Evolutionary conservation across 306 rosid genomes (phyloP).

Genomic region (Hippophae rhamnoides): DNA sequence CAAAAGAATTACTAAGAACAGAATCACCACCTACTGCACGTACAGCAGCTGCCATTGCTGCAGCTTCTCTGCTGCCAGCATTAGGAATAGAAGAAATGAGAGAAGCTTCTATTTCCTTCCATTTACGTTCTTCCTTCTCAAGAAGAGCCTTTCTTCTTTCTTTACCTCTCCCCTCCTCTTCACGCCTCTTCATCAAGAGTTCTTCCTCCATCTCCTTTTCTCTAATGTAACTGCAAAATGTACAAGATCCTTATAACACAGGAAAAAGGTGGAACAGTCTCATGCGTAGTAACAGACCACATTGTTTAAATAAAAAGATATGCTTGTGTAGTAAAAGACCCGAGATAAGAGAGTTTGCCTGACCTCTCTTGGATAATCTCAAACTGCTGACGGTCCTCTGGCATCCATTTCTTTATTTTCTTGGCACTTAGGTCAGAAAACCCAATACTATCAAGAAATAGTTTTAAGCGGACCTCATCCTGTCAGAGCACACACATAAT

Average conservation of each 20-base stretch:
- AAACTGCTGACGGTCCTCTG: constrained; percentile 93
- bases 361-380: constrained; percentile 98
- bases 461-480: constrained; percentile 99
- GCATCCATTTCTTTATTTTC: constrained; percentile 99
- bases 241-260: constrained; percentile 16
- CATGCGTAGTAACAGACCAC: background rate
- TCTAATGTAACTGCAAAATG: constrained; percentile 73
- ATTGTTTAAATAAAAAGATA: no score
- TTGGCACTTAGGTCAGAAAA: constrained; percentile 92
- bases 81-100: constrained; percentile 90
- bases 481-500: constrained; percentile 20
- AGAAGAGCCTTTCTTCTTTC: constrained; percentile 96
- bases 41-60: constrained; percentile 97
- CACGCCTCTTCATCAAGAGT: constrained; percentile 91
- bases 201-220: constrained; percentile 99
- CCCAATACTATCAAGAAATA: constrained; percentile 98
- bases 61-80: constrained; percentile 97
- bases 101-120: constrained; percentile 99
- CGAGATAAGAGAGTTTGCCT: background rate
- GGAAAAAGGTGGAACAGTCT: background rate
- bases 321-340: background rate
- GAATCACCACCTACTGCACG: constrained; percentile 99
- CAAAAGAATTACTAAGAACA: constrained; percentile 93
- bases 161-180: constrained; percentile 97
- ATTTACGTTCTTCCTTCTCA: constrained; percentile 95